Evolutionary conservation across 78 protist species (phyloP), one percentile per base, ranked within the genome.

Genomic region (Dictyostelium intermedium): DNA sequence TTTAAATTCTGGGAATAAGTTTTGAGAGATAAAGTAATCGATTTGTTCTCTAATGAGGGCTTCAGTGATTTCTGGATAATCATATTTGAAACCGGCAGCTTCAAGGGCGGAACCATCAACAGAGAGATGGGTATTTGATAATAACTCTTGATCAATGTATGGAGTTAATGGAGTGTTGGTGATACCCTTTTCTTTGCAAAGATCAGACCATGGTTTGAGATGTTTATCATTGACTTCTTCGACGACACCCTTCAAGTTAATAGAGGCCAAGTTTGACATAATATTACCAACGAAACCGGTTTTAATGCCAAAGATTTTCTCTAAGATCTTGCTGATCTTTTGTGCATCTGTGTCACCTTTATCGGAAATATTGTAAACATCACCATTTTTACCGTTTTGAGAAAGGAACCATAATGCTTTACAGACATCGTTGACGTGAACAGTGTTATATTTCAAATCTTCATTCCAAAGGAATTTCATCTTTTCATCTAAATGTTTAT

Each of bases 381-480:
- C 94, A 27, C 99, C 99, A 30, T 43, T 50, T 32, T 89, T 81
- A 23, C 97, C 98, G 3, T 69, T 27, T 39, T 39, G 66, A 76
- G 85, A 5, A 34, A 97, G 37, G 63, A 82, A 86, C 97, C 97
- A 96, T 60, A 97, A 47, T 9, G 99, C 99, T 8, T 91, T 66
- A 79, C 84, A 85, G 7, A 98, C 99, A 92, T 99, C 99, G 5
- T 6, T 14, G 18, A 98, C 99, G 27, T 99, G 99, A 32, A 99
- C 99, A 9, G 99, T 99, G 96, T 98, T 95, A 73, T 97, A 72
- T 35, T 83, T 61, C 47, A 99, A 95, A 45, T 97, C 98, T 47
- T 83, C 87, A 30, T 78, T 63, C 98, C 98, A 98, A 23, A 98
- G 94, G 78, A 99, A 81, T 89, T 98, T 85, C 99, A 98, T 98